These are phyloP conservation scores for Chaetoscypha palmicola DNA, from an alignment of 2,329 filamentous ascomycete genomes.

Conservation along the genomic window DNA sequence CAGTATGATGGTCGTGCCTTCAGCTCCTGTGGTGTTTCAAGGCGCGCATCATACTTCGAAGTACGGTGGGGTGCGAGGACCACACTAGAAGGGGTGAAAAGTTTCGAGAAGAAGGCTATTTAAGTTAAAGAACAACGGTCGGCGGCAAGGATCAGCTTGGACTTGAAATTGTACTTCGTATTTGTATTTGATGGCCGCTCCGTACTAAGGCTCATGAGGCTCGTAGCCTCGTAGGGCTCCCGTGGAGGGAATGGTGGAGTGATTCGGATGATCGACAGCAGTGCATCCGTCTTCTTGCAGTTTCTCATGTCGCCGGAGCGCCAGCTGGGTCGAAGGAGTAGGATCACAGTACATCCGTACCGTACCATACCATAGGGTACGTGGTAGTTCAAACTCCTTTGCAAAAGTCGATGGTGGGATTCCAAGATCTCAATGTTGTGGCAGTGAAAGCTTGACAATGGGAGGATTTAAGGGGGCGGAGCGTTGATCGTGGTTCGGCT, in stretches of 20 bases:
- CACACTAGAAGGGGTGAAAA: slow-evolving; percentile 1
- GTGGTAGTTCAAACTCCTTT: background rate
- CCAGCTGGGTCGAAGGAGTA: slow-evolving; percentile 3
- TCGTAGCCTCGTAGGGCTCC: background rate
- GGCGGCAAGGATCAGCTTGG: background rate
- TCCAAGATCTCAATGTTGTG: slow-evolving; percentile 1
- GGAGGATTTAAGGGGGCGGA: too few species aligned
- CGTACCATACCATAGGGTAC: slow-evolving; percentile 1
- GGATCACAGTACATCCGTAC: background rate
- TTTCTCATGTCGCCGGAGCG: background rate
- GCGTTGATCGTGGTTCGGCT: too few species aligned
- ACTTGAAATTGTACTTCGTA: too few species aligned
- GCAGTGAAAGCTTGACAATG: too few species aligned
- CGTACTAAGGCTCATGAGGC: too few species aligned
- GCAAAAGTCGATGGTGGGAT: background rate
- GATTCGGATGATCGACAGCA: slow-evolving; percentile 4
- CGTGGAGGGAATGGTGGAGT: background rate
- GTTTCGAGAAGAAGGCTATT: slow-evolving; percentile 8
- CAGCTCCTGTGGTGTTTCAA: slow-evolving; percentile 2
- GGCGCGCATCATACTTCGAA: slow-evolving; percentile 4
- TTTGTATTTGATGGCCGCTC: too few species aligned
- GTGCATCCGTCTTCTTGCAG: background rate
- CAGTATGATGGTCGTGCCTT: slow-evolving; percentile 2
- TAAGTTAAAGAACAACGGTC: background rate
- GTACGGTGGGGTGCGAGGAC: background rate